phyloP scores from a whole-genome alignment of 768 basidiomycete species.

The Russula compacta region DNA sequence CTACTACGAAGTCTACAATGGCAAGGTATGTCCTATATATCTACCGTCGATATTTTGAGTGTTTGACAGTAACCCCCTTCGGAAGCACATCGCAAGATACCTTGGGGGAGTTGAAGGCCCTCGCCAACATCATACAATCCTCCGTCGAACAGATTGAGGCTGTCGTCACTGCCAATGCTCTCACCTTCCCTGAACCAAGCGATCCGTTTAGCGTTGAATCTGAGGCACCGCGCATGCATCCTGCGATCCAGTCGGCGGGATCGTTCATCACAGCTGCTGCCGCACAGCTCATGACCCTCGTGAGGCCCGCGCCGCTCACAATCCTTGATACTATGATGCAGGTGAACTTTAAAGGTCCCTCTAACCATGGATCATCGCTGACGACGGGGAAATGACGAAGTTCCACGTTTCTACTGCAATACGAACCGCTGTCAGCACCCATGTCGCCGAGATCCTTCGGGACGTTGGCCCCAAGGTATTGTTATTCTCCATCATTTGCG shows the following conservation, averaged over 20 bases:
- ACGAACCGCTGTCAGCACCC: neutral
- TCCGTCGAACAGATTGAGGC: conserved; percentile 1
- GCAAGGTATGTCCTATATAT: neutral
- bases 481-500: neutral
- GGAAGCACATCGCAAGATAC: neutral
- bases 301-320: neutral
- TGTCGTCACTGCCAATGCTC: neutral
- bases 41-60: neutral
- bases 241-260: neutral
- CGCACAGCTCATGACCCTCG: neutral
- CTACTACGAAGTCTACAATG: no score
- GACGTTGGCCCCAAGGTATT: conserved; percentile 15
- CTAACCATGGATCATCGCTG: neutral
- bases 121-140: neutral
- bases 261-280: conserved; percentile 4
- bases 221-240: conserved; percentile 1
- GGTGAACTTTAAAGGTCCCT: neutral
- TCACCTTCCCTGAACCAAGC: neutral
- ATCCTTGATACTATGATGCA: neutral
- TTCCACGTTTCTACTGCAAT: neutral
- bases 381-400: neutral
- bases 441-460: conserved; percentile 17
- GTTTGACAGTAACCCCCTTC: neutral
- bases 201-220: neutral
- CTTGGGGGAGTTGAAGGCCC: neutral